Percentiles rank a stretch among this genome's conserved stretches.
These are phyloP conservation scores for Omphalea diandra DNA, from an alignment of 441 rosid species.

Conservation along the genomic window DNA sequence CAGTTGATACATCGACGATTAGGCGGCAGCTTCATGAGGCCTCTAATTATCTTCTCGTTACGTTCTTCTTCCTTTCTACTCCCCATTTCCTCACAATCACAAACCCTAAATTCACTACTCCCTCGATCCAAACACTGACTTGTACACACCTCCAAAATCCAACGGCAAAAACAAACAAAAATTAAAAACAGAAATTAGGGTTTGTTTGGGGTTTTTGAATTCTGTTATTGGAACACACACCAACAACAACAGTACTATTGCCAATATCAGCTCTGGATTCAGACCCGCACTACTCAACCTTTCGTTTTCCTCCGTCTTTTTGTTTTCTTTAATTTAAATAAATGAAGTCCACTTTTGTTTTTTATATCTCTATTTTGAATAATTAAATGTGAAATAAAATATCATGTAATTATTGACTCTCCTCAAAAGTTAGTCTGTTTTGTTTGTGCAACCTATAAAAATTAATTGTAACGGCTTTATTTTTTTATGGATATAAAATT, in stretches of 20 bases:
- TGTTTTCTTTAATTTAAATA: no score
- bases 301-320: neutral
- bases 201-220: conserved; percentile 8
- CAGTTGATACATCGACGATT: conserved; percentile 98
- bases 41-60: conserved; percentile 94
- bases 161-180: neutral
- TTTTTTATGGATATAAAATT: no score
- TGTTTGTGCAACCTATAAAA: no score
- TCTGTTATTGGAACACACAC: conserved; percentile 11
- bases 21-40: conserved; percentile 97
- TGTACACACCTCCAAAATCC: neutral
- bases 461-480: no score
- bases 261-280: conserved; percentile 12
- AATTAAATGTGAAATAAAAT: no score
- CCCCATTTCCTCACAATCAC: conserved; percentile 58
- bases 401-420: no score
- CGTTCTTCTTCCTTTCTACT: conserved; percentile 89
- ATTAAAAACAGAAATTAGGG: neutral
- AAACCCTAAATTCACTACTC: conserved; percentile 10
- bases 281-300: neutral
- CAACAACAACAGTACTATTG: neutral
- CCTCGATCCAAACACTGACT: neutral
- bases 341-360: neutral
- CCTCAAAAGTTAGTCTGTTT: no score
- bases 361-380: no score